A percentile compares a stretch with the other conserved stretches of the same genome.
phyloP scores from a whole-genome alignment of 2,329 filamentous ascomycete species.

The Rhexocercosporidium sp. region DNA sequence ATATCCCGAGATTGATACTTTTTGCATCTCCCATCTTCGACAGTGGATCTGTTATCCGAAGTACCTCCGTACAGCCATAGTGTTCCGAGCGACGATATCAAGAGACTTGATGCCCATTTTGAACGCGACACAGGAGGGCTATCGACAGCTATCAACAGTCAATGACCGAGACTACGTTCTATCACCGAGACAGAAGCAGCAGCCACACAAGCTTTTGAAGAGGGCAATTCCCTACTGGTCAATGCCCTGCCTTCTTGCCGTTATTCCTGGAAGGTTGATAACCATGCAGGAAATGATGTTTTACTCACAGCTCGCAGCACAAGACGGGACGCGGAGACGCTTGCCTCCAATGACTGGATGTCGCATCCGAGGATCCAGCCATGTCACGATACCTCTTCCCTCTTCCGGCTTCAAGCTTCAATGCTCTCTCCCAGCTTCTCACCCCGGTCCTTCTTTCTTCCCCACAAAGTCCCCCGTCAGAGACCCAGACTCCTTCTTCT shows the following conservation, averaged over 20 bases:
- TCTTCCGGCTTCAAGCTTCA: no score
- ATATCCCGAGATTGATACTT: background rate
- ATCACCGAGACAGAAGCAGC: background rate
- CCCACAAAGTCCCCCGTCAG: background rate
- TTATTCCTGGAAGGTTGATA: slow-evolving; percentile 4
- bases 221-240: background rate
- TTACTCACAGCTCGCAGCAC: background rate
- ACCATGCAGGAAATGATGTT: background rate
- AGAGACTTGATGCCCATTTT: background rate
- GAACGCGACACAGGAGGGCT: background rate
- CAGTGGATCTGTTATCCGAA: background rate
- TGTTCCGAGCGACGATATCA: background rate
- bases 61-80: background rate
- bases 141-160: background rate
- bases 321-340: background rate
- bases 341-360: background rate
- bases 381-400: slow-evolving; percentile 2
- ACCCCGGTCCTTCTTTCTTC: background rate
- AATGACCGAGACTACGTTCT: background rate
- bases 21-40: background rate
- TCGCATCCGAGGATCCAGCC: slow-evolving; percentile 14
- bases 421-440: background rate
- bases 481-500: background rate
- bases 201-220: background rate
- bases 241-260: background rate